A percentile compares a stretch with the other conserved stretches of the same genome.
phyloP scores from a whole-genome alignment of 768 basidiomycete species.

The Calocybe cyanea region DNA sequence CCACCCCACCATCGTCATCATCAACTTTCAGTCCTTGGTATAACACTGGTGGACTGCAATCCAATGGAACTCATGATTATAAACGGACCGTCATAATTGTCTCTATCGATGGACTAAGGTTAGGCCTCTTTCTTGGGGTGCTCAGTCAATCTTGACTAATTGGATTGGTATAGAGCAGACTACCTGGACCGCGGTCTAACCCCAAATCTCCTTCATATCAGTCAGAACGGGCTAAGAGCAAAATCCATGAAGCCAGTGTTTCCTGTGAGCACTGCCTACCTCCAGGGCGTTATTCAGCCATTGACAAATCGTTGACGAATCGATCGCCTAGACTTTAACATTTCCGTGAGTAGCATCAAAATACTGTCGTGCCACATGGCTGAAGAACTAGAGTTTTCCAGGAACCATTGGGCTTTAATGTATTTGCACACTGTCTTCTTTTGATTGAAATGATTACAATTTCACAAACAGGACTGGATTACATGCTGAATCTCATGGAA shows the following conservation, averaged over 20 bases:
- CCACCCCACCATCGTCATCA: slow-evolving; percentile 17
- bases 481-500: slow-evolving; percentile 86
- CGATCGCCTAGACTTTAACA: slow-evolving; percentile 57
- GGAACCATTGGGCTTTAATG: slow-evolving; percentile 91
- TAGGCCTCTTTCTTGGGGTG: slow-evolving; percentile 8
- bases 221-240: slow-evolving; percentile 79
- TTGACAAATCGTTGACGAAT: slow-evolving; percentile 1
- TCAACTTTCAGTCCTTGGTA: slow-evolving; percentile 28
- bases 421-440: slow-evolving; percentile 20
- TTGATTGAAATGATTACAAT: slow-evolving; percentile 3
- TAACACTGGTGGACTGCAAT: slow-evolving; percentile 42
- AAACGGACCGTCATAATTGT: slow-evolving; percentile 79
- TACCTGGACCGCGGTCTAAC: slow-evolving; percentile 85
- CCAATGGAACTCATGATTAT: slow-evolving; percentile 83
- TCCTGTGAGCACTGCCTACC: slow-evolving; percentile 49
- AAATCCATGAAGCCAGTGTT: slow-evolving; percentile 87
- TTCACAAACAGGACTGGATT: slow-evolving; percentile 76
- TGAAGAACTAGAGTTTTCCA: slow-evolving; percentile 21
- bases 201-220: slow-evolving; percentile 77
- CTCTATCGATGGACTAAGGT: slow-evolving; percentile 86
- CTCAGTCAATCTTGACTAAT: slow-evolving; percentile 8
- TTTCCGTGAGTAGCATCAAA: slow-evolving; percentile 65
- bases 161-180: slow-evolving; percentile 54
- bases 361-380: background rate
- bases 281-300: background rate